Base-by-base conservation (phyloP, 1,284 basidiomycete species). In the Porogramme epimiltina region DNA sequence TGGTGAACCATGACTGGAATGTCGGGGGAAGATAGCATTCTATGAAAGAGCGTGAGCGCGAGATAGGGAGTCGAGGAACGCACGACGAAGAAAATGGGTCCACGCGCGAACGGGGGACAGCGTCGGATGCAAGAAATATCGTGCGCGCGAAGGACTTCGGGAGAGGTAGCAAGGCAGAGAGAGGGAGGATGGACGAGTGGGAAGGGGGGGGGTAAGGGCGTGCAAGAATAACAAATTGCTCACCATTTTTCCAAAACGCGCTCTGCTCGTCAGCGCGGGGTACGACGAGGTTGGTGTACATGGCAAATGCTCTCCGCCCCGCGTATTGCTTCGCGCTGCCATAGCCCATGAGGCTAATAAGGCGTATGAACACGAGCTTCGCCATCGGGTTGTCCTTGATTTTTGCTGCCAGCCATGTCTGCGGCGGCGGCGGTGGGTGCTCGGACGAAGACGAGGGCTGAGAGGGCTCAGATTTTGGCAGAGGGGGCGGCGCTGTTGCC, bases 1-100 rank as follows among this genome's bases (percentile, higher is more conserved):
- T 77, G 24, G 93, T 93, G 75, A 98, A 98, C 92, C 95, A 99
- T 4, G 95, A 93, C 68, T 98, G 95, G 70, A 98, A 98, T 0
- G 96, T 98, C 6, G 89, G 87, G 2, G 96, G 95, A 13, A 99
- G 77, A 45, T 80, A 78, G 66, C 93, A 98, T 59, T 87, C 95
- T 95, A 58, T 40, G n/a, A 25, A 37, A 33, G 15, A 19, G 33
- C 16, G 26, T 42, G 23, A 11, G 10, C 11, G 18, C 3, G 28
- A 37, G 19, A 10, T 23, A 38, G 23, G 4, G 20, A 18, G 34
- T 33, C 24, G 36, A 52, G 26, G 9, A 46, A 34, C n/a, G 28
- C 8, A 31, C 6, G 28, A 38, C 11, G 31, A 23, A 48, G 40
- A 53, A 20, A 42, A 42, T 44, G 41, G 28, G 4, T 8, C 34